phyloP scores from a whole-genome alignment of 1,284 basidiomycete genomes.

The Pseudozyma sp. region DNA sequence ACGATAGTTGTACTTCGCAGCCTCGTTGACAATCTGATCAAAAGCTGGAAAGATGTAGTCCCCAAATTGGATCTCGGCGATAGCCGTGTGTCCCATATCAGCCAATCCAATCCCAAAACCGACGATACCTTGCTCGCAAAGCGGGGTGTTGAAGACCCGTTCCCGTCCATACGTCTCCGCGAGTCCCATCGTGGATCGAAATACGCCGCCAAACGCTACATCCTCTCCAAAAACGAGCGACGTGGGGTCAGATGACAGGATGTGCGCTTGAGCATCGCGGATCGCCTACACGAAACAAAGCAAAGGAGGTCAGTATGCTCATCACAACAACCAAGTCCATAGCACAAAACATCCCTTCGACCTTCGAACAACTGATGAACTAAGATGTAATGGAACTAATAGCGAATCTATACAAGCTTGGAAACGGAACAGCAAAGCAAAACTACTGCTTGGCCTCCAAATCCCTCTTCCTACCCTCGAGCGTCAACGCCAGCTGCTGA shows the following conservation, averaged over 20 bases:
- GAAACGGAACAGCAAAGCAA: too few relatives aligned
- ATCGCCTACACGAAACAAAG: constrained; percentile 48
- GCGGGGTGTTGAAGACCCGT: constrained; percentile 55
- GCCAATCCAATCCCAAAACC: constrained; percentile 94
- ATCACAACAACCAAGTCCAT: constrained; percentile 1
- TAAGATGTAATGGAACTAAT: background rate
- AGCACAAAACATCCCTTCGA: background rate
- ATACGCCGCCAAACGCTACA: constrained; percentile 83
- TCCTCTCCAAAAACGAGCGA: constrained; percentile 85
- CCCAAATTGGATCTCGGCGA: constrained; percentile 85
- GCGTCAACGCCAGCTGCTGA: constrained; percentile 53
- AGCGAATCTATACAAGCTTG: constrained; percentile 15
- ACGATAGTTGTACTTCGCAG: constrained; percentile 90
- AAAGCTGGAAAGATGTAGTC: constrained; percentile 58
- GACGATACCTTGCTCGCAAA: constrained; percentile 79
- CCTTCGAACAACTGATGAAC: background rate
- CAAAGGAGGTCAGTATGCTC: constrained; percentile 16
- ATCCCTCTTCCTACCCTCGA: constrained; percentile 59
- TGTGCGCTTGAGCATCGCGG: constrained; percentile 59
- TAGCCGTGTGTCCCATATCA: constrained; percentile 90
- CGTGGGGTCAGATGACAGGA: constrained; percentile 75
- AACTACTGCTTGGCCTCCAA: constrained; percentile 52
- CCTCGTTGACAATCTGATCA: constrained; percentile 88
- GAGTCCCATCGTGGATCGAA: constrained; percentile 88
- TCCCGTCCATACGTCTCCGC: constrained; percentile 82